phyloP scores from a whole-genome alignment of 2,329 filamentous ascomycete genomes.

The Truncatella angustata region DNA sequence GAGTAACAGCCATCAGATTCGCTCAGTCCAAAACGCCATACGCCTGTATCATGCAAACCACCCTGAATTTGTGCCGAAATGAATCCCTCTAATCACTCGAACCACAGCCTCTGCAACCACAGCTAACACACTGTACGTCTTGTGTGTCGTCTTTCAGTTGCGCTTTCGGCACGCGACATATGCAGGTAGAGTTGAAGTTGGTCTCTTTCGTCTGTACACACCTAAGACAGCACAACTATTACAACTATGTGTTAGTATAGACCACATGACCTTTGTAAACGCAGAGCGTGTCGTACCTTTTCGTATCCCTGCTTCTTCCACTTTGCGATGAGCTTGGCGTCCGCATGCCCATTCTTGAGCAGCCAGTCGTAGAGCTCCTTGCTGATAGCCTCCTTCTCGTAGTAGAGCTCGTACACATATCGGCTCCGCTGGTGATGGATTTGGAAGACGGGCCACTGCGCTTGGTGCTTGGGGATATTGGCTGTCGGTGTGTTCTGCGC shows the following conservation, averaged over 20 bases:
- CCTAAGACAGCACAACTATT: constrained; percentile 85
- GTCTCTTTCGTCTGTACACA: constrained; percentile 99
- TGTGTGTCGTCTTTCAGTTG: constrained; percentile 81
- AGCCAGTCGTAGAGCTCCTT: constrained; percentile 93
- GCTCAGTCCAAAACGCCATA: constrained; percentile 4
- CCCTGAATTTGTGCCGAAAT: neutral
- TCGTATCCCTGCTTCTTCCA: constrained; percentile 99
- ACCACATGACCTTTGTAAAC: neutral
- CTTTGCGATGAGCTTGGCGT: constrained; percentile 94
- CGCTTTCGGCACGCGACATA: constrained; percentile 89
- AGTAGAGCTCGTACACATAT: constrained; percentile 98
- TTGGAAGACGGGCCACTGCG: constrained; percentile 96
- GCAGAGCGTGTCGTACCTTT: constrained; percentile 63
- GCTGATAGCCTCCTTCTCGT: constrained; percentile 94
- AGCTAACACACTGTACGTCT: constrained; percentile 90
- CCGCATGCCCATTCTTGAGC: constrained; percentile 93
- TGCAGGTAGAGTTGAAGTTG: constrained; percentile 96
- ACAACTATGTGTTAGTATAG: constrained; percentile 21
- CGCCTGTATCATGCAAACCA: constrained; percentile 5
- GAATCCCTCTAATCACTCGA: constrained; percentile 66
- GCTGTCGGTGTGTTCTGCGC: constrained; percentile 85
- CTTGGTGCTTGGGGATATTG: constrained; percentile 82
- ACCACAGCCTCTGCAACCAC: constrained; percentile 87
- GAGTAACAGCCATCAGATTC: neutral
- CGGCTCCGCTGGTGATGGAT: constrained; percentile 88